Conservation (phyloP, 768 basidiomycete genomes). For the Piloderma croceum region DNA sequence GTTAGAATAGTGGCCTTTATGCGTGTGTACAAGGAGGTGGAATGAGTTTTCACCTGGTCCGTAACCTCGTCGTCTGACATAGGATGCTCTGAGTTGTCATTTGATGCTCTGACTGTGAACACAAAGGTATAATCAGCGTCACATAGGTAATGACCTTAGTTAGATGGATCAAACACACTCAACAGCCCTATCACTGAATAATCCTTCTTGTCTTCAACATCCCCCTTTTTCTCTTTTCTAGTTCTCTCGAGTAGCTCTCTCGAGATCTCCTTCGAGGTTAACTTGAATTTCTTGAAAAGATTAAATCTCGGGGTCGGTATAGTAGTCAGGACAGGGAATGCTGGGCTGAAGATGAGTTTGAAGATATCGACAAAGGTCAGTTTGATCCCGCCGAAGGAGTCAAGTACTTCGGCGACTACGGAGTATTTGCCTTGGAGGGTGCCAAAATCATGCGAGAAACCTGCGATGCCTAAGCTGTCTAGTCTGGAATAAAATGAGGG, state of each 20-base stretch:
- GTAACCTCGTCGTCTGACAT: slow-evolving; percentile 25
- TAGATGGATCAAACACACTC: slow-evolving; percentile 19
- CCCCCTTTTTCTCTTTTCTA: too few species aligned
- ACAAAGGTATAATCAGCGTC: too few species aligned
- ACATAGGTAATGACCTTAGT: too few species aligned
- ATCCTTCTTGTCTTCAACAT: too few species aligned
- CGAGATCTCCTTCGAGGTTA: slow-evolving; percentile 35
- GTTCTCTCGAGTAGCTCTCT: slow-evolving; percentile 33
- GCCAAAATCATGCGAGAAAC: slow-evolving; percentile 40
- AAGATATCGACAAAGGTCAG: slow-evolving; percentile 23
- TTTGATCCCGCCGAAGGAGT: slow-evolving; percentile 18
- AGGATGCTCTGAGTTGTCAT: too few species aligned
- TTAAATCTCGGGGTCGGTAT: slow-evolving; percentile 33
- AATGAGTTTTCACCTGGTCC: slow-evolving; percentile 19
- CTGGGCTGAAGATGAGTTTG: slow-evolving; percentile 31
- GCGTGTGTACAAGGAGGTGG: neutral
- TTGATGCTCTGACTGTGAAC: too few species aligned
- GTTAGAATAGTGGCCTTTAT: neutral
- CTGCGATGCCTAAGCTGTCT: slow-evolving; percentile 37
- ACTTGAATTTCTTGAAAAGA: slow-evolving; percentile 26
- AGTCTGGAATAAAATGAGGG: too few species aligned
- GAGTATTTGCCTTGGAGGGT: slow-evolving; percentile 30
- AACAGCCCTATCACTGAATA: slow-evolving; percentile 23
- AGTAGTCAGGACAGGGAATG: slow-evolving; percentile 30
- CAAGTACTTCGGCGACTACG: slow-evolving; percentile 22